Evolutionary conservation across 345 rosid genomes (phyloP), one percentile per base, ranked within the genome.

Genomic region (Eucalyptus pauciflora): DNA sequence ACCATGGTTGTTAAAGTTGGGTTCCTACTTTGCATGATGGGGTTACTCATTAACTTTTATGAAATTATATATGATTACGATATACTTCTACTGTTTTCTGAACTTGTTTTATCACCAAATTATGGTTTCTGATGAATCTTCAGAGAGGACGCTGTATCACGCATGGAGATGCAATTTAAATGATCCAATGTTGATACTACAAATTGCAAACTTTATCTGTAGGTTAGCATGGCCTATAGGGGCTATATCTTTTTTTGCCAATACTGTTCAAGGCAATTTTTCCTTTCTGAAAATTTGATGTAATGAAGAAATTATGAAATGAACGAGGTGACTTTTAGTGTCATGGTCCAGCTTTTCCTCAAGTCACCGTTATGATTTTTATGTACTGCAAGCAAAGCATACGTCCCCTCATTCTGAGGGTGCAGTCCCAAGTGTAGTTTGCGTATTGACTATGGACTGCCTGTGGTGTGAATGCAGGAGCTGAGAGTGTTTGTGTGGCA

Each of bases 401-500:
- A 37, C 0, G 2, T 76, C 48, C 46, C 48, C 48, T 10, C 15
- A 41, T 76, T 41, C 48, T 12, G 8, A 9, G 83, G 48, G 46
- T 76, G 83, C 83, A 76, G 83, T 41, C 83, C 46, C 83, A 76
- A 76, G 29, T 76, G 43, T 37, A 41, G 83, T 41, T 76, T 76
- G 48, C 83, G 20, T 76, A 37, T 41, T 76, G 48, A 76, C 83
- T 76, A 41, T 41, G 83, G 48, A 76, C 83, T 20, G 5, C 83
- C 83, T 54, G 52, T 8, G 71, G 79, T 62, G 83, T 71, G 50
- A 41, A 88, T 51, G 31, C 93, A 96, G 99, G 91, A 87, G 86
- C 90, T 87, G 94, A 92, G 86, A 51, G 86, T 89, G 92, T 93
- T 86, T 92, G 94, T 8, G 90, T 96, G 51, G 97, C 96, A 76